Evolutionary conservation across 768 basidiomycete species (phyloP), one percentile per base, ranked within the genome.

Genomic region (Cystofilobasidium bisporidii): DNA sequence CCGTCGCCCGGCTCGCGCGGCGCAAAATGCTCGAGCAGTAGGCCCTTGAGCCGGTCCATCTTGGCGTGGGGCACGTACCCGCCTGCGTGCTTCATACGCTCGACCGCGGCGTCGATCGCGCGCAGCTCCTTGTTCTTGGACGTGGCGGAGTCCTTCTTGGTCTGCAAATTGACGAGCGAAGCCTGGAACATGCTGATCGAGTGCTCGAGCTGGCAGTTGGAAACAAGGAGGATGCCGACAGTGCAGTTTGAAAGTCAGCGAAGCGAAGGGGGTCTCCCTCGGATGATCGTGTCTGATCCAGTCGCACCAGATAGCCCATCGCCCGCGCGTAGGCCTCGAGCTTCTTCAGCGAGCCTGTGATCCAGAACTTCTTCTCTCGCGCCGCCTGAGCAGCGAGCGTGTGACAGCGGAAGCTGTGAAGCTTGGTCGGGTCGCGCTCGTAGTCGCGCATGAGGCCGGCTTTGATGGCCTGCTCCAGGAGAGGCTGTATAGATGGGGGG

Each of bases 251-350:
- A 40, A 38, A 30, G 67, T 14, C 22, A 53, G 20, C n/a, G n/a
- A n/a, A n/a, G n/a, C n/a, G n/a, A n/a, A n/a, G n/a, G n/a, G n/a
- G n/a, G n/a, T n/a, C n/a, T n/a, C n/a, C n/a, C n/a, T n/a, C n/a
- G n/a, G n/a, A n/a, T n/a, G n/a, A n/a, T n/a, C n/a, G n/a, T n/a
- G n/a, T n/a, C n/a, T n/a, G n/a, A n/a, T n/a, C n/a, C n/a, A 14
- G 8, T 74, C 86, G 66, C 73, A 96, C 90, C 71, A 99, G 80
- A 75, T 97, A 91, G 0, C 85, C 83, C 88, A 96, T 89, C 0
- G 86, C 89, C 59, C 89, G 81, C 11, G 90, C 89, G 74, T 96
- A 79, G 30, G 76, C 72, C 18, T 79, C 79, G 30, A 92, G 73
- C 28, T 65, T 47, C 47, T 80, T 78, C 38, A 91, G 79, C 10